Conservation (phyloP, 257 asterid species). For the Rauvolfia tetraphylla region DNA sequence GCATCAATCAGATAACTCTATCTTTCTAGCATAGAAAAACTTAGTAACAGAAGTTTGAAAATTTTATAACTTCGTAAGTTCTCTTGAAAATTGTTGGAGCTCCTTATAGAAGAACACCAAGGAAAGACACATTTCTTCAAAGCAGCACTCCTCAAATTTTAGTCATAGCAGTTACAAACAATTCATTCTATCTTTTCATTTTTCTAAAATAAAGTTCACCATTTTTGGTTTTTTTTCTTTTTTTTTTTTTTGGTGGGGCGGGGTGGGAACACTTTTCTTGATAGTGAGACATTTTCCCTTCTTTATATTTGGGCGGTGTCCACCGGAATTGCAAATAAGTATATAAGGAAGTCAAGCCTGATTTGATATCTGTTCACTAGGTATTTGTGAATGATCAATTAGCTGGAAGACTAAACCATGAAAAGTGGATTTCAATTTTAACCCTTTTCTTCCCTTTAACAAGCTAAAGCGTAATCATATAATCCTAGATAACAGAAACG, state of each 20-base stretch:
- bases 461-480: neutral
- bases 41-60: neutral
- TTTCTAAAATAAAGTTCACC: neutral
- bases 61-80: neutral
- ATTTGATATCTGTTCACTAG: neutral
- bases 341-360: neutral
- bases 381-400: neutral
- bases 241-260: too few relatives aligned
- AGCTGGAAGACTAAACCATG: neutral
- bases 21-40: neutral
- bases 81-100: neutral
- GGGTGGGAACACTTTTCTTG: too few relatives aligned
- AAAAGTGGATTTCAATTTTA: neutral
- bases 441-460: neutral
- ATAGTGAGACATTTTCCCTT: neutral
- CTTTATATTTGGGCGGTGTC: neutral
- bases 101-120: neutral
- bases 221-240: too few relatives aligned
- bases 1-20: constrained; percentile 5
- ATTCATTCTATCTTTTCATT: neutral
- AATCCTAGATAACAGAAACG: neutral
- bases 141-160: neutral
- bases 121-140: neutral
- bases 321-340: neutral
- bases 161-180: neutral